These are phyloP conservation scores for Aspergillus bombycis DNA, from an alignment of 2,329 filamentous ascomycete genomes.

Conservation along the genomic window DNA sequence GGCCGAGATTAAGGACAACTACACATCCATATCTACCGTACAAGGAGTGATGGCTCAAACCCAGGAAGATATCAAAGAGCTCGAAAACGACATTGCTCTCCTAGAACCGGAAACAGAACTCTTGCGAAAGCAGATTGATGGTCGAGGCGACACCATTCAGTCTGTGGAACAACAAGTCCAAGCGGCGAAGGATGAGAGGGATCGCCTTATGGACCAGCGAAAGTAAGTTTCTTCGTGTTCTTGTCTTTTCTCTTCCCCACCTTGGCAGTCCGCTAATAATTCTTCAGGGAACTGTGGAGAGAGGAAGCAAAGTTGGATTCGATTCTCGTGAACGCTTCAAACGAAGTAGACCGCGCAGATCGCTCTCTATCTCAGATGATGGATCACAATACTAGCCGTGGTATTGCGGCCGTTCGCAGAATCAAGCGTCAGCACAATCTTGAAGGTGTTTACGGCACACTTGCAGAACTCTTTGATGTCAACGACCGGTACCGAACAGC, in stretches of 20 bases:
- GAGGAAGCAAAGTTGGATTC: slow-evolving; percentile 87
- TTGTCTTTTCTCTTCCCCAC: not conserved
- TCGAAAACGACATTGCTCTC: slow-evolving; percentile 71
- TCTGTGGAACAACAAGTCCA: slow-evolving; percentile 74
- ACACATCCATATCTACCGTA: slow-evolving; percentile 73
- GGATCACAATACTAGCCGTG: slow-evolving; percentile 84
- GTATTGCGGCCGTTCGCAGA: slow-evolving; percentile 81
- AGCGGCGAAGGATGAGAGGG: slow-evolving; percentile 74
- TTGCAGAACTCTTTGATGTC: slow-evolving; percentile 91
- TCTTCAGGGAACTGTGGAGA: slow-evolving; percentile 68
- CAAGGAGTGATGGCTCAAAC: slow-evolving; percentile 84
- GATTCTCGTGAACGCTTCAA: slow-evolving; percentile 72
- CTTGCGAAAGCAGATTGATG: slow-evolving; percentile 73
- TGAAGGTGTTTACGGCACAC: slow-evolving; percentile 84
- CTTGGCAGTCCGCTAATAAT: slow-evolving; percentile 16
- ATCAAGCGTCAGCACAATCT: slow-evolving; percentile 80
- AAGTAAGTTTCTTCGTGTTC: slow-evolving; percentile 54
- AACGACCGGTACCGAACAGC: slow-evolving; percentile 82
- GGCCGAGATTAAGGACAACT: slow-evolving; percentile 78
- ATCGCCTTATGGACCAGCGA: slow-evolving; percentile 80
- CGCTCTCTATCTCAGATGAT: slow-evolving; percentile 79
- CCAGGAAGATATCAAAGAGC: slow-evolving; percentile 75
- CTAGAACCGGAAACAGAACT: slow-evolving; percentile 73
- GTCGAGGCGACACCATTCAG: slow-evolving; percentile 74
- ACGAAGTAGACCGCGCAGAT: slow-evolving; percentile 78